Conservation (phyloP, 2,329 filamentous ascomycete genomes). For the Aspergillus uvarum region DNA sequence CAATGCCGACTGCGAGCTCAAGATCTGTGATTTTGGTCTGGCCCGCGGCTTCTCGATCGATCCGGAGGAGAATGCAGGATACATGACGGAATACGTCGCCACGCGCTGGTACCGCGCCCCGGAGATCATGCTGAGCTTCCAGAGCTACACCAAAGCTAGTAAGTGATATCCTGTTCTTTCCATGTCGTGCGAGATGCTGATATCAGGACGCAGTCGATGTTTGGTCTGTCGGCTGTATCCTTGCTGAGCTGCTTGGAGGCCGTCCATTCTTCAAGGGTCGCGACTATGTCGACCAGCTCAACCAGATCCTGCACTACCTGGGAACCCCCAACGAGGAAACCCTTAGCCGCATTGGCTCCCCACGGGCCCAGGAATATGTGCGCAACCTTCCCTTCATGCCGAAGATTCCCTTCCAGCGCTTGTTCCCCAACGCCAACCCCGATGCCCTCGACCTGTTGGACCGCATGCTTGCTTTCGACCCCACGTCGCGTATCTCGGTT, state of each 20-base stretch:
- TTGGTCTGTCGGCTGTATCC: slow-evolving; percentile 97
- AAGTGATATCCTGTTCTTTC: slow-evolving; percentile 48
- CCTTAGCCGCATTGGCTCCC: slow-evolving; percentile 86
- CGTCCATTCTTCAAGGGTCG: slow-evolving; percentile 99
- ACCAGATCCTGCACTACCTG: slow-evolving; percentile 97
- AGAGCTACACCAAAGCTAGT: slow-evolving; percentile 99
- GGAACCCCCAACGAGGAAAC: slow-evolving; percentile 97
- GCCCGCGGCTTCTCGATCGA: slow-evolving; percentile 96
- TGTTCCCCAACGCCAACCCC: slow-evolving; percentile 94
- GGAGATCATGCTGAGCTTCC: slow-evolving; percentile 99
- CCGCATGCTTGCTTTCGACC: slow-evolving; percentile 96
- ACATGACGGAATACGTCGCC: slow-evolving; percentile 99
- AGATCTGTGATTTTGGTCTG: slow-evolving; percentile 97
- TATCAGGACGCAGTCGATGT: slow-evolving; percentile 75
- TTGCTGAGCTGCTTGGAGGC: slow-evolving; percentile 91
- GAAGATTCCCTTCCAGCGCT: slow-evolving; percentile 81
- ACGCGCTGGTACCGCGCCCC: slow-evolving; percentile 98
- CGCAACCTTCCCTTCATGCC: slow-evolving; percentile 93
- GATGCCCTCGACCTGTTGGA: slow-evolving; percentile 94
- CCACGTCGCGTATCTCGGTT: slow-evolving; percentile 86
- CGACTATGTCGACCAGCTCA: slow-evolving; percentile 98
- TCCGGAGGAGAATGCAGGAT: slow-evolving; percentile 96
- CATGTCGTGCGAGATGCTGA: slow-evolving; percentile 6
- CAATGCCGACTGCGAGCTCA: slow-evolving; percentile 98
- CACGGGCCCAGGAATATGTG: slow-evolving; percentile 95